Evolutionary conservation across 805 yeast genomes (phyloP), one percentile per base, ranked within the genome.

Genomic region (Priceomyces castillae): DNA sequence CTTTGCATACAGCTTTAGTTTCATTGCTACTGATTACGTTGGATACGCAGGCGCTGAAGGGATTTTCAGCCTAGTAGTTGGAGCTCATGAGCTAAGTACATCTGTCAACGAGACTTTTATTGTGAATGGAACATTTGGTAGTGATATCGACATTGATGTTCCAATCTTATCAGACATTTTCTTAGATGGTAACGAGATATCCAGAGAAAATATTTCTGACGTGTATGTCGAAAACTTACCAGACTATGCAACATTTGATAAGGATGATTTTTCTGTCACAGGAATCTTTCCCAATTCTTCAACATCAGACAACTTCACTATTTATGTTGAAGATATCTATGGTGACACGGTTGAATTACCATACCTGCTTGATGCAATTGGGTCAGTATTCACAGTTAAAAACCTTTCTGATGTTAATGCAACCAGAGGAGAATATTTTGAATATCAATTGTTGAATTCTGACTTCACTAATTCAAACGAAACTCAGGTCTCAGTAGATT

Each of bases 81-180:
- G 99, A 34, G 96, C 95, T 7, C 97, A 94, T 61, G 83, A 78
- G 48, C 73, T 94, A 49, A 75, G 89, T 30, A 83, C 94, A 1
- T 71, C 82, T 17, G 58, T 81, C 30, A 78, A 85, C 46, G 74
- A 76, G 38, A 73, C 80, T 1, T 64, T 80, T 22, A 62, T 72
- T 17, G 71, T 86, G 45, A 86, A 86, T 53, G 90, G 89, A 2
- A 84, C 94, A 5, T 76, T 74, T 17, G 80, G 81, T 37, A 74
- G 78, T 26, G 53, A 62, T 0, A 73, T 92, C 52, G 56, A 71
- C 19, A 73, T 79, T 46, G 59, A 71, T 1, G 67, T 90, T 17
- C 96, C 96, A 1, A 49, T 70, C n/a, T 58, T 86, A 36, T 62
- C 78, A 26, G 68, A 76, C 41, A 80, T 92, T 23, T 78, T 64